Evolutionary conservation across 2,329 filamentous ascomycete genomes (phyloP).

Genomic region (Phialophora chinensis): DNA sequence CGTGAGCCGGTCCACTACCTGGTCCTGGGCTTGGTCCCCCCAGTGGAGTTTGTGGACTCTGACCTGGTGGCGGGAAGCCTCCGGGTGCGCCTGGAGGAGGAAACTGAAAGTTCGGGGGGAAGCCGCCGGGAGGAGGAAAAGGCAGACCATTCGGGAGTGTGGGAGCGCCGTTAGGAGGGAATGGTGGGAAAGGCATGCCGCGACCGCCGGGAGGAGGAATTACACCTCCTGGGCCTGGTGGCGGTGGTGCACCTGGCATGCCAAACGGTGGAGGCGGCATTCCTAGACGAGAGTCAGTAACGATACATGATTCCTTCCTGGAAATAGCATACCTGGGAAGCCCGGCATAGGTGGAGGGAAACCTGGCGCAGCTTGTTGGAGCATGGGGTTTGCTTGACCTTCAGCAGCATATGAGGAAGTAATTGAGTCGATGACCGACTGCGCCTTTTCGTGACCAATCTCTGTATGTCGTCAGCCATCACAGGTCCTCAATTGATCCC

Average conservation of each 20-base stretch:
- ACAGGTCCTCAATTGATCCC: not conserved
- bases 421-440: slow-evolving; percentile 97
- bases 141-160: slow-evolving; percentile 51
- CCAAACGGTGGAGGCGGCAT: slow-evolving; percentile 66
- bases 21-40: slow-evolving; percentile 42
- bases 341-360: slow-evolving; percentile 63
- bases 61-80: slow-evolving; percentile 44
- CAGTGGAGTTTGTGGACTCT: slow-evolving; percentile 36
- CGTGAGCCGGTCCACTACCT: slow-evolving; percentile 33
- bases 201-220: slow-evolving; percentile 62
- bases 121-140: slow-evolving; percentile 54
- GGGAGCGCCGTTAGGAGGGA: slow-evolving; percentile 56
- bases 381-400: slow-evolving; percentile 89
- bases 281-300: slow-evolving; percentile 38
- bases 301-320: not conserved
- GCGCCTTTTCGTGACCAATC: slow-evolving; percentile 97
- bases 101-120: slow-evolving; percentile 61
- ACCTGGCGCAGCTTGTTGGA: slow-evolving; percentile 62
- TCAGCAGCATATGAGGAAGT: slow-evolving; percentile 94
- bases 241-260: slow-evolving; percentile 50
- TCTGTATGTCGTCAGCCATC: slow-evolving; percentile 59
- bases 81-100: slow-evolving; percentile 46
- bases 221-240: slow-evolving; percentile 45
- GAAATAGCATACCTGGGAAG: slow-evolving; percentile 62
- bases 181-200: slow-evolving; percentile 57